phyloP scores from a whole-genome alignment of 2,329 filamentous ascomycete species.

The Hypoxylon sp. region DNA sequence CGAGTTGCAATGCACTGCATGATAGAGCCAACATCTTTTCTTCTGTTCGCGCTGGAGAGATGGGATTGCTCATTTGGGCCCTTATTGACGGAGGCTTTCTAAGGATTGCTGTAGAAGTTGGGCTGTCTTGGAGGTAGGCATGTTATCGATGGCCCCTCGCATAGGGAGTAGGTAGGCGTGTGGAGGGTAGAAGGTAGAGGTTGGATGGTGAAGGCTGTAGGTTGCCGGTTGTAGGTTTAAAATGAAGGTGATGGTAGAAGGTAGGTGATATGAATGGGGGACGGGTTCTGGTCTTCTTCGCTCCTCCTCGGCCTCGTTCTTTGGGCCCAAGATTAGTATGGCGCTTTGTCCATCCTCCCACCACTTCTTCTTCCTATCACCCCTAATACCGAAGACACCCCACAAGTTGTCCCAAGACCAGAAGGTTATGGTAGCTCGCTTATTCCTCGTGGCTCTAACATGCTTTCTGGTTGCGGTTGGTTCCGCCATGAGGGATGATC shows the following conservation, averaged over 20 bases:
- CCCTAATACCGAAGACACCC: background rate
- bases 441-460: background rate
- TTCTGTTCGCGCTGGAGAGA: background rate
- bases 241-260: constrained; percentile 70
- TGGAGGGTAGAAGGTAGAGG: background rate
- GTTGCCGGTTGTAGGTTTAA: constrained; percentile 64
- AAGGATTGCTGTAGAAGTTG: background rate
- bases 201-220: background rate
- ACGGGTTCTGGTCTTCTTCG: background rate
- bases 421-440: background rate
- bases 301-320: background rate
- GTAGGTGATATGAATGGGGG: background rate
- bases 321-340: background rate
- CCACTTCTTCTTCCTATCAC: background rate
- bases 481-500: constrained; percentile 23
- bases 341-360: background rate
- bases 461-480: background rate
- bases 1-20: background rate
- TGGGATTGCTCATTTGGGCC: background rate
- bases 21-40: background rate
- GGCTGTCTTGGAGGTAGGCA: background rate
- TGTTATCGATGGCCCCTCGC: background rate
- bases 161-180: background rate
- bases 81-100: background rate
- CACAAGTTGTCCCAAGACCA: background rate